Conservation (phyloP, 305 asterid genomes). For the Striga hermonthica region DNA sequence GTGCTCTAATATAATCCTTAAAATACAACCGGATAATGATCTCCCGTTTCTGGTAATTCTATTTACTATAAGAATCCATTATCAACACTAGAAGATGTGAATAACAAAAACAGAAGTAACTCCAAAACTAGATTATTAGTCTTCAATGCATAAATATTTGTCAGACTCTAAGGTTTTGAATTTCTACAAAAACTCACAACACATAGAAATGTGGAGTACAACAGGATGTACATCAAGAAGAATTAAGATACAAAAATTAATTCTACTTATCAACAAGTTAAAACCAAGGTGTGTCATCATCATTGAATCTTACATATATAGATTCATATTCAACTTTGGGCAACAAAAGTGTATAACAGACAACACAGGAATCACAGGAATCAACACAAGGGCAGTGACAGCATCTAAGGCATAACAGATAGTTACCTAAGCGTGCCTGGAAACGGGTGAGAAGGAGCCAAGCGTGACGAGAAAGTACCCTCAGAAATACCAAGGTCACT, state of each 20-base stretch:
- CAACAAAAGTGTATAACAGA: constrained; percentile 16
- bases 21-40: too few species aligned
- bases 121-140: too few species aligned
- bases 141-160: too few species aligned
- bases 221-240: too few species aligned
- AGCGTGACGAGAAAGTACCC: constrained; percentile 31
- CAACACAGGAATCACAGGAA: background rate
- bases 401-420: constrained; percentile 16
- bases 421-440: constrained; percentile 33
- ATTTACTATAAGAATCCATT: too few species aligned
- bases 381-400: constrained; percentile 14
- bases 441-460: constrained; percentile 32
- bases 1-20: too few species aligned
- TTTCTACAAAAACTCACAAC: too few species aligned
- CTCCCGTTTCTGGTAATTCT: too few species aligned
- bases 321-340: background rate
- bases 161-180: too few species aligned
- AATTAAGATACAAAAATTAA: background rate
- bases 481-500: constrained; percentile 32
- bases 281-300: background rate
- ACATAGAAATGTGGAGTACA: too few species aligned
- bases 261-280: background rate
- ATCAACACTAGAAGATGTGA: too few species aligned
- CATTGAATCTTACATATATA: background rate
- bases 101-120: too few species aligned